A percentile compares a stretch with the other conserved stretches of the same genome.
These are phyloP conservation scores for Cinnamomum micranthum DNA, from an alignment of 164 flowering plant genomes.

Conservation along the genomic window DNA sequence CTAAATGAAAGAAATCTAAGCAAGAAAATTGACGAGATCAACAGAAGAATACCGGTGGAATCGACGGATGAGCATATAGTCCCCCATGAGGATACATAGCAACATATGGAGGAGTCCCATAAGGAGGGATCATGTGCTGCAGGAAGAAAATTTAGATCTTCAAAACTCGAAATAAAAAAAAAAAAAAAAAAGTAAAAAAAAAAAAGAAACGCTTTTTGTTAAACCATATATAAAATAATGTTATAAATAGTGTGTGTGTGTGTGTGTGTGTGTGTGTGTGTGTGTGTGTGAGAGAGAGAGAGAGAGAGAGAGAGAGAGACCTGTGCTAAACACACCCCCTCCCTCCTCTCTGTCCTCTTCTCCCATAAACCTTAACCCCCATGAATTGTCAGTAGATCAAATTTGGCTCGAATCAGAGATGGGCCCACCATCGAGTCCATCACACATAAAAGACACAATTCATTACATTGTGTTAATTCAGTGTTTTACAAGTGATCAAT, in stretches of 20 bases:
- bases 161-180: too few relatives aligned
- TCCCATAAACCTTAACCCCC: too few relatives aligned
- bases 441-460: too few relatives aligned
- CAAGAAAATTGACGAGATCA: constrained; percentile 2
- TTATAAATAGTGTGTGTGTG: too few relatives aligned
- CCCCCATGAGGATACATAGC: constrained; percentile 36
- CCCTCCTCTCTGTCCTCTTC: too few relatives aligned
- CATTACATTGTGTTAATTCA: too few relatives aligned
- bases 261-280: neutral
- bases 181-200: too few relatives aligned
- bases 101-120: constrained; percentile 37
- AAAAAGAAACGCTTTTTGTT: neutral
- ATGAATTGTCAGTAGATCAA: too few relatives aligned
- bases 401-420: too few relatives aligned
- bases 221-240: neutral
- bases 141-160: constrained; percentile 14
- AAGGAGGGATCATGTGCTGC: constrained; percentile 36
- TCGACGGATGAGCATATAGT: constrained; percentile 31
- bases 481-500: too few relatives aligned
- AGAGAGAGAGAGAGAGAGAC: constrained; percentile 4
- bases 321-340: neutral
- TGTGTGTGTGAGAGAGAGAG: neutral
- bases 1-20: neutral
- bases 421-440: too few relatives aligned
- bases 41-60: constrained; percentile 25